phyloP scores from a whole-genome alignment of 192 early-diverging fungal genomes.

The Powellomyces hirtus region DNA sequence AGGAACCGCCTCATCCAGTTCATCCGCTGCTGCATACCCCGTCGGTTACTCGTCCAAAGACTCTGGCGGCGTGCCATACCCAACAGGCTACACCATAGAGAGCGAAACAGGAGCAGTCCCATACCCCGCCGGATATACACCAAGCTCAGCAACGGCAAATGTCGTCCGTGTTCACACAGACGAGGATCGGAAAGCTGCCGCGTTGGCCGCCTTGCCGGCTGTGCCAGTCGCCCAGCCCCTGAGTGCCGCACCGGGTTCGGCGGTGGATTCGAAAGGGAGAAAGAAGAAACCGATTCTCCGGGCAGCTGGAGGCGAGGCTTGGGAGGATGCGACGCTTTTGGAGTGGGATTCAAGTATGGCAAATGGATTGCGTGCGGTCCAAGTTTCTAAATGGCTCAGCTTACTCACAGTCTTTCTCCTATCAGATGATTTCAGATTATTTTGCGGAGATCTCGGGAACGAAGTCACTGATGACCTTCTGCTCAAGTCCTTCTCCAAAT shows the following conservation, averaged over 20 bases:
- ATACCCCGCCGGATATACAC: slow-evolving; percentile 29
- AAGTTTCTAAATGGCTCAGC: neutral
- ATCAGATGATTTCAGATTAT: slow-evolving; percentile 84
- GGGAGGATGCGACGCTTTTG: slow-evolving; percentile 84
- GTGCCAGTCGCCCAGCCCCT: neutral
- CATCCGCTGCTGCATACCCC: neutral
- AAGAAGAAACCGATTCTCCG: slow-evolving; percentile 71
- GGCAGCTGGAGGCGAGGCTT: slow-evolving; percentile 86
- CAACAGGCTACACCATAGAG: slow-evolving; percentile 19
- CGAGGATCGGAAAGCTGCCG: slow-evolving; percentile 23
- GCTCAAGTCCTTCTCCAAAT: slow-evolving; percentile 79
- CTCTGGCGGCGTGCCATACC: slow-evolving; percentile 13
- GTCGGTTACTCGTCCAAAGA: neutral
- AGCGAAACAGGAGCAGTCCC: slow-evolving; percentile 12
- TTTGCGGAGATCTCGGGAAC: slow-evolving; percentile 91
- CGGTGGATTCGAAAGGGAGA: slow-evolving; percentile 33
- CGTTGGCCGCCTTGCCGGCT: slow-evolving; percentile 20
- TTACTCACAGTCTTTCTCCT: neutral
- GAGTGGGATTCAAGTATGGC: slow-evolving; percentile 78
- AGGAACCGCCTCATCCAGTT: neutral
- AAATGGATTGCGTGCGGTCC: neutral
- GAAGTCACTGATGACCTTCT: slow-evolving; percentile 87
- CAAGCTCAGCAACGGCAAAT: slow-evolving; percentile 11
- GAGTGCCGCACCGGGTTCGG: neutral
- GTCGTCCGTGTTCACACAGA: slow-evolving; percentile 10